Evolutionary conservation across 441 rosid genomes (phyloP).

Genomic region (Lepidium campestre): DNA sequence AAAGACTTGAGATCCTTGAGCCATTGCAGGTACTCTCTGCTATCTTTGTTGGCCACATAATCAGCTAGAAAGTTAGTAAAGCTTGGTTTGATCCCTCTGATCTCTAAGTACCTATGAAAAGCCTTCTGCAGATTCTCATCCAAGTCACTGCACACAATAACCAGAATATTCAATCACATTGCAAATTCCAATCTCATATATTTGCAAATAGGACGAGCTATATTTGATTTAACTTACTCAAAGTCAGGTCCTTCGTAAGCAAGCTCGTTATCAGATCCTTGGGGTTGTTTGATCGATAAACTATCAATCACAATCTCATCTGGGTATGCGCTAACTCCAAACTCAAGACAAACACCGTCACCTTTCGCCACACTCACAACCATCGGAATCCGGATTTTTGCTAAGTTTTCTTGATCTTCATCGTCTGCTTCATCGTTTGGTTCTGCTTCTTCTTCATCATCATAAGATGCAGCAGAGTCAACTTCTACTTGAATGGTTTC

Average conservation of each 20-base stretch:
- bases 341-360: constrained; percentile 40
- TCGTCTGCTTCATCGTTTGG: neutral
- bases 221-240: constrained; percentile 31
- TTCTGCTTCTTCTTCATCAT: constrained; percentile 14
- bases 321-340: constrained; percentile 49
- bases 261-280: constrained; percentile 36
- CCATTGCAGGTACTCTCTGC: constrained; percentile 61
- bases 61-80: constrained; percentile 48
- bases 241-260: constrained; percentile 74
- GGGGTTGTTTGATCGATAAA: constrained; percentile 41
- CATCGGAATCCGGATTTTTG: constrained; percentile 44
- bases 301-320: constrained; percentile 58
- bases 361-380: constrained; percentile 49
- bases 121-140: constrained; percentile 81
- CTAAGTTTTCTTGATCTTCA: constrained; percentile 3
- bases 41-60: constrained; percentile 55
- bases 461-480: constrained; percentile 31
- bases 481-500: constrained; percentile 58
- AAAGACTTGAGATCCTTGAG: constrained; percentile 53
- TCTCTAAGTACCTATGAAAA: constrained; percentile 63
- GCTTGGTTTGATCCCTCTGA: constrained; percentile 73
- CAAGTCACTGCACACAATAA: constrained; percentile 45
- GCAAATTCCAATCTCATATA: neutral
- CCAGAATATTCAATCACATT: neutral
- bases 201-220: neutral